Percentiles rank a stretch among this genome's conserved stretches.
Conservation (phyloP, 169 alveolate genomes). For the Plasmodium knowlesi region DNA sequence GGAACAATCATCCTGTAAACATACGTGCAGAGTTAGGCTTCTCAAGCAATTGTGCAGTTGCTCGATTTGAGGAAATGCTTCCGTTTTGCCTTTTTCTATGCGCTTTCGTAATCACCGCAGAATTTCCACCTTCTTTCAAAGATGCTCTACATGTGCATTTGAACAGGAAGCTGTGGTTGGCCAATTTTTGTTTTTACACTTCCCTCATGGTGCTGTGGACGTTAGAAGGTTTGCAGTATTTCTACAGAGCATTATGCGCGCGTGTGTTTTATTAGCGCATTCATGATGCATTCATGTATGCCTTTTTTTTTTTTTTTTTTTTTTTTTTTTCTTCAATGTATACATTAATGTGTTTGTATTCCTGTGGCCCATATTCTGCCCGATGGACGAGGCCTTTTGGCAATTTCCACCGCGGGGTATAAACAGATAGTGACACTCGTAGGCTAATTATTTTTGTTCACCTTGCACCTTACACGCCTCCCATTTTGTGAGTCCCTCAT, state of each 20-base stretch:
- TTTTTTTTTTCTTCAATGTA: background rate
- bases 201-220: background rate
- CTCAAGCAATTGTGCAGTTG: background rate
- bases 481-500: background rate
- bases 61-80: background rate
- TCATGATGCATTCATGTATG: background rate
- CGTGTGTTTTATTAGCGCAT: background rate
- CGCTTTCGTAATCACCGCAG: background rate
- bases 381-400: background rate
- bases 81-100: background rate
- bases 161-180: background rate
- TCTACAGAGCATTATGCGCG: background rate
- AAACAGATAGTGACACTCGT: background rate
- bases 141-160: background rate
- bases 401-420: background rate
- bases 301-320: conserved; percentile 11
- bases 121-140: background rate
- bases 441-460: background rate
- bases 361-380: background rate
- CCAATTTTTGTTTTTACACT: background rate
- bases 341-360: background rate
- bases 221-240: background rate
- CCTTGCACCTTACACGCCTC: background rate
- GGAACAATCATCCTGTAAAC: background rate
- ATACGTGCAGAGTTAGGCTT: background rate